phyloP scores from a whole-genome alignment of 306 rosid species.

The Trifolium subterraneum region DNA sequence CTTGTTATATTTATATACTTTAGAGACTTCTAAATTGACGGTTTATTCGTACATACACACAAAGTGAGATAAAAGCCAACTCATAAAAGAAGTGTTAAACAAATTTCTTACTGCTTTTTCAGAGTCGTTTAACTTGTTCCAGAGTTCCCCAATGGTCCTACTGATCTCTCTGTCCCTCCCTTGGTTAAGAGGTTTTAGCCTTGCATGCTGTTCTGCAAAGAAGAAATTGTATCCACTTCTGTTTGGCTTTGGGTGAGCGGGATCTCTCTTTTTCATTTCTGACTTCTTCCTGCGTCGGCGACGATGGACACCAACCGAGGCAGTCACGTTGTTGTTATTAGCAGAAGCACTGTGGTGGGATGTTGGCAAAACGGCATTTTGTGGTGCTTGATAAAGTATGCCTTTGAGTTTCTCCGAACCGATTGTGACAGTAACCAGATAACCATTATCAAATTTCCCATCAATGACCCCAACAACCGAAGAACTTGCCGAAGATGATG shows the following conservation, averaged over 20 bases:
- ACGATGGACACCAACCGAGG: conserved; percentile 56
- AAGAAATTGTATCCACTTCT: conserved; percentile 97
- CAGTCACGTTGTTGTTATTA: conserved; percentile 45
- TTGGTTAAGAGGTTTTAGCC: conserved; percentile 74
- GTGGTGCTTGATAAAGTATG: conserved; percentile 73
- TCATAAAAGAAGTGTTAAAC: not conserved
- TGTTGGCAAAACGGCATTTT: conserved; percentile 36
- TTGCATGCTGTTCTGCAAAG: conserved; percentile 93
- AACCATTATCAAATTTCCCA: conserved; percentile 92
- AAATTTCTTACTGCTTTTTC: conserved; percentile 67
- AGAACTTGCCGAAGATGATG: conserved; percentile 48
- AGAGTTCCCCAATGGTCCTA: conserved; percentile 86
- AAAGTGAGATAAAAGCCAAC: not conserved
- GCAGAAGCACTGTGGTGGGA: conserved; percentile 35
- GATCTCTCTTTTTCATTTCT: conserved; percentile 84
- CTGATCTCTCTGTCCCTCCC: conserved; percentile 93
- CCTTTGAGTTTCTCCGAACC: conserved; percentile 86
- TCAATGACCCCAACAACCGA: conserved; percentile 79
- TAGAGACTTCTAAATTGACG: not conserved
- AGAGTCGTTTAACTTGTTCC: conserved; percentile 75
- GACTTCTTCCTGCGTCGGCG: conserved; percentile 85
- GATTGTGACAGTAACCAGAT: conserved; percentile 77
- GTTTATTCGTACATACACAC: not conserved
- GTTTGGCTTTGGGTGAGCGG: conserved; percentile 91
- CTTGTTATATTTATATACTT: not conserved